Evolutionary conservation across 169 alveolate species (phyloP).

Genomic region (Babesia ovis): DNA sequence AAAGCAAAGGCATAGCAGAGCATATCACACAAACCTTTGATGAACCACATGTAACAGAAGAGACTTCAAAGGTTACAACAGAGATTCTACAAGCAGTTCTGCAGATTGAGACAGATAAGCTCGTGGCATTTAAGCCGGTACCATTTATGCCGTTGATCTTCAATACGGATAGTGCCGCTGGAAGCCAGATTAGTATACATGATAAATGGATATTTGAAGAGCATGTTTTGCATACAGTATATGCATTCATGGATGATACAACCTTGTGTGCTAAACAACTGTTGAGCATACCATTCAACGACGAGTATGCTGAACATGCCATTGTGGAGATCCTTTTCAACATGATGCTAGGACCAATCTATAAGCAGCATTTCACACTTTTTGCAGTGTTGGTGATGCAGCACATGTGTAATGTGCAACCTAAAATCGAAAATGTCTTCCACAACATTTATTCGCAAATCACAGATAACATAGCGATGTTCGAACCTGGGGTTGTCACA

Average conservation of each 20-base stretch:
- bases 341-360: constrained; percentile 30
- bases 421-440: constrained; percentile 31
- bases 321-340: constrained; percentile 56
- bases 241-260: constrained; percentile 49
- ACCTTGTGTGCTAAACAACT: constrained; percentile 55
- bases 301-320: constrained; percentile 40
- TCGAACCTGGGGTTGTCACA: constrained; percentile 50
- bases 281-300: constrained; percentile 50
- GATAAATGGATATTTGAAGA: constrained; percentile 64
- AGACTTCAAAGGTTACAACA: constrained; percentile 20
- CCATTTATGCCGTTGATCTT: constrained; percentile 15
- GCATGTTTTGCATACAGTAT: constrained; percentile 44
- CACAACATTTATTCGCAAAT: constrained; percentile 24
- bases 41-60: constrained; percentile 1
- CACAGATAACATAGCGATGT: constrained; percentile 4
- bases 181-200: constrained; percentile 12
- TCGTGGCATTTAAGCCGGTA: constrained; percentile 42
- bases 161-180: neutral
- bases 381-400: constrained; percentile 56
- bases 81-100: constrained; percentile 41
- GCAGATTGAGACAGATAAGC: constrained; percentile 13
- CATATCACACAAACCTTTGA: neutral
- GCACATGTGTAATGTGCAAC: constrained; percentile 51
- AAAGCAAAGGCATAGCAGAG: constrained; percentile 62
- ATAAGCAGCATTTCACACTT: constrained; percentile 28